phyloP scores from a whole-genome alignment of 257 asterid genomes.

The Penstemon newberryi region DNA sequence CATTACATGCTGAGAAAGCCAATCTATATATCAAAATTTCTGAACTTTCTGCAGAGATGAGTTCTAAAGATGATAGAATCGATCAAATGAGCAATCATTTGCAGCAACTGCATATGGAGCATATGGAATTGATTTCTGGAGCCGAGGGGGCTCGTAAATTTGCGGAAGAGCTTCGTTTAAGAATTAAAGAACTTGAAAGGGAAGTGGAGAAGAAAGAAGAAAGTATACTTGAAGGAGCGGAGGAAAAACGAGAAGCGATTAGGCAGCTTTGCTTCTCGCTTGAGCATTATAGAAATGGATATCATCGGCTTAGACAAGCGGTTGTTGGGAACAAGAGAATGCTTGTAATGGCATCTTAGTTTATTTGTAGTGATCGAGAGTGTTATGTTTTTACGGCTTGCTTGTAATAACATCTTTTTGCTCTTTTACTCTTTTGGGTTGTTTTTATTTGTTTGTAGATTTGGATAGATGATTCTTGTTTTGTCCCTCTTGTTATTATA shows the following conservation, averaged over 20 bases:
- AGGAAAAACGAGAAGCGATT: conserved; percentile 88
- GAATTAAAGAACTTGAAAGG: conserved; percentile 54
- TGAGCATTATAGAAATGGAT: conserved; percentile 73
- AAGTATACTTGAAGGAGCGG: conserved; percentile 61
- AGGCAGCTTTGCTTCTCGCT: conserved; percentile 83
- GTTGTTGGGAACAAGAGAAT: conserved; percentile 44
- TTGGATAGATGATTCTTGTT: conserved; percentile 23
- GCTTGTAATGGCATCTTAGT: conserved; percentile 56
- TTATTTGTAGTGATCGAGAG: conserved; percentile 13
- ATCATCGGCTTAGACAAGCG: conserved; percentile 64
- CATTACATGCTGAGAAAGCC: conserved; percentile 39
- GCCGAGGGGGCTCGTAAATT: conserved; percentile 42
- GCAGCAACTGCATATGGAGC: conserved; percentile 63
- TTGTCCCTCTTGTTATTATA: conserved; percentile 14
- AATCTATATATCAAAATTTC: conserved; percentile 38
- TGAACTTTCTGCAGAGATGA: conserved; percentile 35
- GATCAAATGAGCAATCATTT: conserved; percentile 50
- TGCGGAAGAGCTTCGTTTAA: conserved; percentile 41
- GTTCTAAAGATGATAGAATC: conserved; percentile 46
- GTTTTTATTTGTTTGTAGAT: conserved; percentile 24
- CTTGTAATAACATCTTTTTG: not conserved
- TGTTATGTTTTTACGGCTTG: conserved; percentile 15
- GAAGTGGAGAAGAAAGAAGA: conserved; percentile 56
- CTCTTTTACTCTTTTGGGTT: not conserved
- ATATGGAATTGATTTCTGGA: conserved; percentile 42